Evolutionary conservation across 225 moss, liverwort and hornwort genomes (phyloP).

Genomic region (Polytrichum formosum): DNA sequence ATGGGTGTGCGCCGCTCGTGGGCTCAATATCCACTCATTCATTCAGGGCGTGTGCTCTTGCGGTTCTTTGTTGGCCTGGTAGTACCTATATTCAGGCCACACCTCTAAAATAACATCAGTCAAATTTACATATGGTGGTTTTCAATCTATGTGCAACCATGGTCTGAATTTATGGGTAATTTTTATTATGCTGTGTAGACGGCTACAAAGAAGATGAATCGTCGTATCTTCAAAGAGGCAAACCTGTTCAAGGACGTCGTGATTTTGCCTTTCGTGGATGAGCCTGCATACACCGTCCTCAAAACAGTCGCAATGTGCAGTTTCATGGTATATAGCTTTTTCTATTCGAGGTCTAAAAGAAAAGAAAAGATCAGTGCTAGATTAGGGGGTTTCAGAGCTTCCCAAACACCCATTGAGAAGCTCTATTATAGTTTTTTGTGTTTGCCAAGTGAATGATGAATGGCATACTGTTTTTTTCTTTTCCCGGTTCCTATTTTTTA

Average conservation of each 20-base stretch:
- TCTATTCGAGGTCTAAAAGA: no score
- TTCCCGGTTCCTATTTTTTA: no score
- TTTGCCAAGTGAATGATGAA: no score
- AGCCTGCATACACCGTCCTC: slow-evolving; percentile 8
- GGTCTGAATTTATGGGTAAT: no score
- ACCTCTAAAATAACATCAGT: no score
- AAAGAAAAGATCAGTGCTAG: not conserved
- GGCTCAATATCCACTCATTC: slow-evolving; percentile 16
- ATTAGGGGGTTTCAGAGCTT: no score
- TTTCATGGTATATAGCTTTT: slow-evolving; percentile 9
- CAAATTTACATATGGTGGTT: no score
- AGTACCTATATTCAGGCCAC: not conserved
- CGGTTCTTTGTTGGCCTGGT: slow-evolving; percentile 28
- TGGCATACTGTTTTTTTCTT: no score
- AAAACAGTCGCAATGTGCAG: slow-evolving; percentile 22
- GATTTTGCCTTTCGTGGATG: slow-evolving; percentile 25
- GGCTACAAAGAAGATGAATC: slow-evolving; percentile 20
- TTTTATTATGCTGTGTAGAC: slow-evolving; percentile 8
- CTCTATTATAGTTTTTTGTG: no score
- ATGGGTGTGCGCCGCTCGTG: slow-evolving; percentile 23
- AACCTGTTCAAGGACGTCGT: slow-evolving; percentile 26
- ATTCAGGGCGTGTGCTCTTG: slow-evolving; percentile 11
- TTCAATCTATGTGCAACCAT: no score
- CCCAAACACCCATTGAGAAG: no score
- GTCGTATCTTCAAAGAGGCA: slow-evolving; percentile 26